Conservation (phyloP, 495 filamentous ascomycete genomes). For the Daldinia decipiens region DNA sequence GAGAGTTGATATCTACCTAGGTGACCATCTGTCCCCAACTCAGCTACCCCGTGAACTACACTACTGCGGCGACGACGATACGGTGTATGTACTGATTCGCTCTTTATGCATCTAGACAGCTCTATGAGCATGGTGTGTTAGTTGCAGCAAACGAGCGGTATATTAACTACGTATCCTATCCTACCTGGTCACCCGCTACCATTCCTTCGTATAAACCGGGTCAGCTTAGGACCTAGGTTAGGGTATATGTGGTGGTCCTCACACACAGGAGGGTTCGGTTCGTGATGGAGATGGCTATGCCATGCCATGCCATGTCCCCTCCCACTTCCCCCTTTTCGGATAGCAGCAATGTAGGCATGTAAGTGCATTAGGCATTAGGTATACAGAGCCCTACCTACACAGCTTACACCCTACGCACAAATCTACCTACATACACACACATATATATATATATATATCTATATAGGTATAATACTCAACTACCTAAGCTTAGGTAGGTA, state of each 20-base stretch:
- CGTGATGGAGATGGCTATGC: not conserved
- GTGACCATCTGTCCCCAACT: not conserved
- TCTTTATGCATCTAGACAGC: constrained; percentile 13
- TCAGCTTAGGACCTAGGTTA: not conserved
- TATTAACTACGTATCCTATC: not conserved
- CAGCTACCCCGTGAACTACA: constrained; percentile 12
- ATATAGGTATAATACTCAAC: not conserved
- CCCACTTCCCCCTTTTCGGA: not conserved
- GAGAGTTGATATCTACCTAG: constrained; percentile 13
- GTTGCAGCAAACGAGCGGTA: constrained; percentile 16
- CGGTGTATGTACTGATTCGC: not conserved
- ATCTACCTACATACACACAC: no score
- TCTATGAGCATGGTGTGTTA: constrained; percentile 12
- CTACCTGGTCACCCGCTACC: constrained; percentile 1
- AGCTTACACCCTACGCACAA: not conserved
- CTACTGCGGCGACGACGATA: constrained; percentile 1
- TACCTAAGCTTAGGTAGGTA: no score
- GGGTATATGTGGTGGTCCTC: constrained; percentile 13
- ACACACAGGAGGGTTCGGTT: constrained; percentile 3
- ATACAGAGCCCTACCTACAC: not conserved
- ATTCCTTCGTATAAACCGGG: not conserved
- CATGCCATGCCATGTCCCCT: not conserved
- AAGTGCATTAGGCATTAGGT: not conserved
- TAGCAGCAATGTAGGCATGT: not conserved
- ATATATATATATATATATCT: no score